Base-by-base conservation (phyloP, 2,329 filamentous ascomycete genomes). In the Diplodia corticola region DNA sequence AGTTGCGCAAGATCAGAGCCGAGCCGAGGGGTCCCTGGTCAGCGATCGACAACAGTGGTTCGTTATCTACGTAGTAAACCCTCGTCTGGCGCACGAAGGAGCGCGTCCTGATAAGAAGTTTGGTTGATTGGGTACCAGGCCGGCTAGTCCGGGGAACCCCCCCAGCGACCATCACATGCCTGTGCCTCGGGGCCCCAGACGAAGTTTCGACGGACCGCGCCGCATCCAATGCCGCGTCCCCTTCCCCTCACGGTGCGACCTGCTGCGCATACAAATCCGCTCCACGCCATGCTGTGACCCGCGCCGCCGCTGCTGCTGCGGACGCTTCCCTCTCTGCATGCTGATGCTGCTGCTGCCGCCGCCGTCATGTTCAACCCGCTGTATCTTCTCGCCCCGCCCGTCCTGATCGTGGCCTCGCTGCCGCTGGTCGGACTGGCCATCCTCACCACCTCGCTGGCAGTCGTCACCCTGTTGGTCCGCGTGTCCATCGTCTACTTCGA, bases 401-500 rank as follows among this genome's bases (percentile, higher is more conserved):
- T 76, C n/a, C 69, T 80, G 28, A 68, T 80, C n/a, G 57, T 74
- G 57, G 63, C 78, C 28, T 78, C 77, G 5, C 69, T 80, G 30
- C 79, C 79, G 24, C 73, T 80, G 51, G 74, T 76, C 59, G 59
- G 77, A 67, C 75, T 80, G 66, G 78, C 78, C 20, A 63, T 71
- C 64, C 55, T 79, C 48, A 81, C 79, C 22, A 80, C 78, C 13
- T 70, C 73, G 35, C 69, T 80, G 65, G 77, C 79, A 46, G 54
- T 80, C 60, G 72, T 71, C 49, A 71, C 78, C 30, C 75, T 82
- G 17, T 70, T 77, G 24, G 69, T 79, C 22, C 78, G 79, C 63
- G 75, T 78, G 37, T 74, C 75, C 2, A 70, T 80, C 51, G 78
- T 81, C 30, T 81, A 81, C 69, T 70, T 77, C 67, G 78, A 81